phyloP scores from a whole-genome alignment of 1,284 basidiomycete species.

The Melampsora americana region DNA sequence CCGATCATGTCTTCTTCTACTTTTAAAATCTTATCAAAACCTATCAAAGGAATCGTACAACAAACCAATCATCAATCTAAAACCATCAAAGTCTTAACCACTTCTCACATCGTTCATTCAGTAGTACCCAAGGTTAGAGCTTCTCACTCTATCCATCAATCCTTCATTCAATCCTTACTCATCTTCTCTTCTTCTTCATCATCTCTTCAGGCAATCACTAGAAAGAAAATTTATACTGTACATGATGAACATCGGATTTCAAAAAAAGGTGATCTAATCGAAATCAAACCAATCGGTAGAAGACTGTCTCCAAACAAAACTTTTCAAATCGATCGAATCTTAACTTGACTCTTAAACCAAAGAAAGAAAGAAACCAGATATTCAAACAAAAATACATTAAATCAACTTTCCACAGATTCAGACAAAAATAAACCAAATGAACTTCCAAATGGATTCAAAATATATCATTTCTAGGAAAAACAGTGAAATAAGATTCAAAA shows the following conservation, averaged over 20 bases:
- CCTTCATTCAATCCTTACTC: neutral
- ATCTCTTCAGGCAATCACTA: slow-evolving; percentile 19
- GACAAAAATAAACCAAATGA: no score
- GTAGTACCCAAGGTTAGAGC: slow-evolving; percentile 35
- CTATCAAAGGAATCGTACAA: slow-evolving; percentile 26
- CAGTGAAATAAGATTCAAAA: no score
- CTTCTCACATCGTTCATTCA: slow-evolving; percentile 31
- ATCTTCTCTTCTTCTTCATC: neutral
- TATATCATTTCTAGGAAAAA: no score
- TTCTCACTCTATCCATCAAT: neutral
- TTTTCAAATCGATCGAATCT: slow-evolving; percentile 8
- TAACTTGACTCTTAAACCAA: neutral
- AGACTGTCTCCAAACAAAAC: slow-evolving; percentile 37
- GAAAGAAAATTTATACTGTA: slow-evolving; percentile 12
- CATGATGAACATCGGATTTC: slow-evolving; percentile 39
- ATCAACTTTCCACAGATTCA: no score
- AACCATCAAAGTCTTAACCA: slow-evolving; percentile 32
- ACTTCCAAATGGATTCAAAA: no score
- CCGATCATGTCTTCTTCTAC: no score
- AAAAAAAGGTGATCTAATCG: slow-evolving; percentile 34
- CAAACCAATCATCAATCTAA: slow-evolving; percentile 24
- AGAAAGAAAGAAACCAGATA: no score
- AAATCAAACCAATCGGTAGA: slow-evolving; percentile 30
- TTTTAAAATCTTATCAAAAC: slow-evolving; percentile 17
- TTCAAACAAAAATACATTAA: no score